These are phyloP conservation scores for Ascocoryne sarcoides DNA, from an alignment of 2,329 filamentous ascomycete genomes.

Conservation along the genomic window DNA sequence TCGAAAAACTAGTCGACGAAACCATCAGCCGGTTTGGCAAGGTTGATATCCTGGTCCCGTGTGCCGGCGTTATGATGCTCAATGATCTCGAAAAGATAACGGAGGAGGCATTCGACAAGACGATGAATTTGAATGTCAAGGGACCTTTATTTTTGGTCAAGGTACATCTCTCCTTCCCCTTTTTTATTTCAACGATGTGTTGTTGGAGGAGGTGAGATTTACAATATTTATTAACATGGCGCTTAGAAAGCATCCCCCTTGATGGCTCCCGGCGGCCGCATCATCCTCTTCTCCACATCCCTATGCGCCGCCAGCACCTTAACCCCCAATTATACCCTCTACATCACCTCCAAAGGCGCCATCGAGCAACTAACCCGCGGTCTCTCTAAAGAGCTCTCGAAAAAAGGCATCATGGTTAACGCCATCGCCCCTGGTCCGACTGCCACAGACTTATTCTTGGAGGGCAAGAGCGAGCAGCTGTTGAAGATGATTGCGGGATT, in stretches of 20 bases:
- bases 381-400: constrained; percentile 41
- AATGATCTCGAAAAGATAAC: constrained; percentile 40
- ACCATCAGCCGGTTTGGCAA: constrained; percentile 42
- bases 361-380: constrained; percentile 44
- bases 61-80: constrained; percentile 44
- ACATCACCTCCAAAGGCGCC: constrained; percentile 42
- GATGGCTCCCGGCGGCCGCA: constrained; percentile 39
- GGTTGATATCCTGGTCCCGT: constrained; percentile 51
- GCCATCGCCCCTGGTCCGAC: constrained; percentile 43
- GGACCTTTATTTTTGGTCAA: constrained; percentile 45
- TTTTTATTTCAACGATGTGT: too few species aligned
- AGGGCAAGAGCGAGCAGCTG: constrained; percentile 32
- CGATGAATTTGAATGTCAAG: constrained; percentile 47
- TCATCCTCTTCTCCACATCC: constrained; percentile 44
- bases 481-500: constrained; percentile 33
- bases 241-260: constrained; percentile 41
- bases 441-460: constrained; percentile 40
- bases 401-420: constrained; percentile 41
- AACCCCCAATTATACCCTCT: constrained; percentile 36
- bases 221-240: too few species aligned
- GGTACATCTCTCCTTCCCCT: constrained; percentile 20
- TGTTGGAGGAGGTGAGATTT: too few species aligned
- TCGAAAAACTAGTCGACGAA: constrained; percentile 40
- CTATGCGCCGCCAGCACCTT: constrained; percentile 31
- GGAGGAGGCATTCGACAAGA: constrained; percentile 41